Evolutionary conservation across 1,139 yeast species (phyloP), one percentile per base, ranked within the genome.

Genomic region (Kurtzmaniella natalensis): DNA sequence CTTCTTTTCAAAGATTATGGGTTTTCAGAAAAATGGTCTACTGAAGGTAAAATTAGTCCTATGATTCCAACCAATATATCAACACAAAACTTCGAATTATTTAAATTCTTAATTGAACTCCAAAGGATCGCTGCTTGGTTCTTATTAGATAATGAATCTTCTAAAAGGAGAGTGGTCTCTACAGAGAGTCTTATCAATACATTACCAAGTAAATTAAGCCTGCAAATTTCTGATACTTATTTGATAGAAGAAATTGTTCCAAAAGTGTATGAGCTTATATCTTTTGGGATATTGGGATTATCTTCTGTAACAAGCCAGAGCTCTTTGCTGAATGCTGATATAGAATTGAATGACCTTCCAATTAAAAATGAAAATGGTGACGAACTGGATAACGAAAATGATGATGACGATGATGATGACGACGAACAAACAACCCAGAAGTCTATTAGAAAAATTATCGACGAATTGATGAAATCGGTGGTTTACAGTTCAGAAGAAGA

Each of bases 221-320:
- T 48, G 46, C 30, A 40, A 43, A n/a, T 52, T 48, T 5, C 34
- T 48, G 32, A 29, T 7, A 31, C 23, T 13, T 16, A 21, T n/a
- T 21, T 32, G 13, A 29, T 53, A 31, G 70, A 64, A 28, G 71
- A 62, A 28, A 49, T 61, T 28, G 43, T 62, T 4, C 53, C 53
- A 19, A 52, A 51, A 30, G 44, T 63, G 19, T 55, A 51, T 35
- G 47, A 43, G 18, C 38, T 36, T 11, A 40, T 62, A 16, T 40
- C 39, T 17, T 22, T 34, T 19, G 43, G 44, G 15, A 18, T 28
- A 11, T 17, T 28, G 3, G 30, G 14, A 9, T 28, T 35, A 15
- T n/a, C 13, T 23, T n/a, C 26, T 22, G 25, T n/a, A n/a, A 5
- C 11, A 9, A n/a, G n/a, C n/a, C n/a, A n/a, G n/a, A n/a, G n/a